phyloP scores from a whole-genome alignment of 768 basidiomycete genomes.

The Tricholoma sp. region DNA sequence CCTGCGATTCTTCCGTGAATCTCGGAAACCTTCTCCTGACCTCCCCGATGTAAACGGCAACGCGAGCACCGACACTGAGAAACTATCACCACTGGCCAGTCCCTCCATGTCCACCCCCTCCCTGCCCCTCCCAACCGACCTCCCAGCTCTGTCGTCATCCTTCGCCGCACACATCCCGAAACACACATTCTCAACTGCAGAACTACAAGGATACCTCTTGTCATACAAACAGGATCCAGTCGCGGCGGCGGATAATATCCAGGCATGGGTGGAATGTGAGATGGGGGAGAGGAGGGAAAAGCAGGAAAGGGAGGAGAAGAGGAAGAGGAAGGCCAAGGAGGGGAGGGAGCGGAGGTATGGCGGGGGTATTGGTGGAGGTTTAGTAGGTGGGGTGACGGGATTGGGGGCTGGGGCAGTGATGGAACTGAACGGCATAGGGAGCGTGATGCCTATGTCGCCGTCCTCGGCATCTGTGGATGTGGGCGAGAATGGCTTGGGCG shows the following conservation, averaged over 20 bases:
- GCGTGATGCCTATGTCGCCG: conserved; percentile 6
- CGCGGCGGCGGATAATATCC: conserved; percentile 27
- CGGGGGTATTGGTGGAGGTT: conserved; percentile 16
- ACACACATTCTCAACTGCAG: conserved; percentile 50
- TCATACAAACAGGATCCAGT: conserved; percentile 35
- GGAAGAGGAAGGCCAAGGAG: conserved; percentile 21
- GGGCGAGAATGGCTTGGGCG: not conserved
- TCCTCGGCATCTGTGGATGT: conserved; percentile 14
- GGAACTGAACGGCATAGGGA: not conserved
- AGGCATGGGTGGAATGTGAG: conserved; percentile 40
- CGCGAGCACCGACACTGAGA: conserved; percentile 6
- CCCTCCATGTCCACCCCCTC: not conserved
- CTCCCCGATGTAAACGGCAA: not conserved
- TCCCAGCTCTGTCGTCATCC: conserved; percentile 15
- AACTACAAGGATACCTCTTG: conserved; percentile 57
- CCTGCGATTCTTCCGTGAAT: conserved; percentile 38
- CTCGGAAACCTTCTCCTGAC: not conserved
- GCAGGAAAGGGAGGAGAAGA: conserved; percentile 28
- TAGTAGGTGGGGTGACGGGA: conserved; percentile 2
- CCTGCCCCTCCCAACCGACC: not conserved
- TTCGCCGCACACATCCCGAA: conserved; percentile 42
- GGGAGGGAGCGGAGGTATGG: conserved; percentile 22
- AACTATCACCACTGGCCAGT: conserved; percentile 6
- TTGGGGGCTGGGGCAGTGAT: not conserved
- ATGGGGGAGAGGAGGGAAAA: conserved; percentile 28